phyloP scores from a whole-genome alignment of 2,329 filamentous ascomycete species.

The Penicillium italicum region DNA sequence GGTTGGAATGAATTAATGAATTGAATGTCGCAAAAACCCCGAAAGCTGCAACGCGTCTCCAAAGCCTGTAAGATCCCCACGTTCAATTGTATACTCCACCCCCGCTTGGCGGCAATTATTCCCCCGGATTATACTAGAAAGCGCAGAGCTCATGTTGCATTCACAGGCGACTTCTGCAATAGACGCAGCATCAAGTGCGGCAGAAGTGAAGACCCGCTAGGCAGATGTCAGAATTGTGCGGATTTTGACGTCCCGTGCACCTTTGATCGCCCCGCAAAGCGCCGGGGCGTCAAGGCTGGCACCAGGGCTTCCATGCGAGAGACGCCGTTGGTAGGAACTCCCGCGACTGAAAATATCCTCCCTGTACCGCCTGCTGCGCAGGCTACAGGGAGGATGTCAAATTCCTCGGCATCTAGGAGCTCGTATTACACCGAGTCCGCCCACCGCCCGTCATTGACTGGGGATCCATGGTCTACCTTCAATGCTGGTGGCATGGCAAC shows the following conservation, averaged over 20 bases:
- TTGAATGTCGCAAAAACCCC: slow-evolving; percentile 28
- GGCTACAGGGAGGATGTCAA: slow-evolving; percentile 10
- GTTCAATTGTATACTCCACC: slow-evolving; percentile 11
- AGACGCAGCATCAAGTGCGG: slow-evolving; percentile 47
- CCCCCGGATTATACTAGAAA: background rate
- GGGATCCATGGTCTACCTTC: slow-evolving; percentile 21
- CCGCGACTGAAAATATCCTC: slow-evolving; percentile 1
- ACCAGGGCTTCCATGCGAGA: slow-evolving; percentile 11
- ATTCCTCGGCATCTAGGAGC: slow-evolving; percentile 18
- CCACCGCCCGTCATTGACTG: slow-evolving; percentile 13
- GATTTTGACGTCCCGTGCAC: slow-evolving; percentile 52
- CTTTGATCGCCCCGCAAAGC: slow-evolving; percentile 45
- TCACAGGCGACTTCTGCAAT: slow-evolving; percentile 50
- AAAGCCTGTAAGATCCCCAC: slow-evolving; percentile 24
- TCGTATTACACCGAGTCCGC: slow-evolving; percentile 15
- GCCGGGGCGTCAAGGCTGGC: slow-evolving; percentile 33
- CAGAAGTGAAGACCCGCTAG: slow-evolving; percentile 33
- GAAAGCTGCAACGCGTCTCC: slow-evolving; percentile 28
- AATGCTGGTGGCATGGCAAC: slow-evolving; percentile 16
- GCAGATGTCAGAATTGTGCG: slow-evolving; percentile 49
- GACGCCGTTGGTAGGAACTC: slow-evolving; percentile 1
- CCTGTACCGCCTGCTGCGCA: background rate
- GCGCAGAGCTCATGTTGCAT: slow-evolving; percentile 8
- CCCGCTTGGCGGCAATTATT: slow-evolving; percentile 2
- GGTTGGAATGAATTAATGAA: slow-evolving; percentile 12